phyloP scores from a whole-genome alignment of 2,329 filamentous ascomycete species.

The Davidsoniella virescens region DNA sequence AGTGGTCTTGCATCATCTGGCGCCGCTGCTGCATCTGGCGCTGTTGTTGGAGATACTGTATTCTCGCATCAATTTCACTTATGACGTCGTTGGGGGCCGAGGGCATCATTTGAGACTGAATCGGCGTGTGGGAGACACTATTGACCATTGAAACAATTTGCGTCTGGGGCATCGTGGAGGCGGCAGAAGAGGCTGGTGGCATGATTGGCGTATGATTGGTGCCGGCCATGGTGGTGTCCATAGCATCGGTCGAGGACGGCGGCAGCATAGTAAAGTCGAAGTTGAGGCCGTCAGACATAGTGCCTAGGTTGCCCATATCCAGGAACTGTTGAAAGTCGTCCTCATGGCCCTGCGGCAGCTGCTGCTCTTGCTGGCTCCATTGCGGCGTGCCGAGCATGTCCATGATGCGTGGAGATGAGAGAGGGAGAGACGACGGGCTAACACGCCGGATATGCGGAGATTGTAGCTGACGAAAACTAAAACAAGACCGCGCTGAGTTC shows the following conservation, averaged over 20 bases:
- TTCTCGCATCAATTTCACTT: conserved; percentile 46
- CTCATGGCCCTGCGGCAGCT: conserved; percentile 32
- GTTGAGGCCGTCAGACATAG: conserved; percentile 35
- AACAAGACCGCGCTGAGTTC: no score
- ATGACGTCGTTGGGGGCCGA: conserved; percentile 34
- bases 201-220: conserved; percentile 25
- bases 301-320: conserved; percentile 40
- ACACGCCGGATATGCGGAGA: no score
- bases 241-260: conserved; percentile 21
- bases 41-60: conserved; percentile 48
- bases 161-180: conserved; percentile 7
- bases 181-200: conserved; percentile 14
- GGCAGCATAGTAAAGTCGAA: conserved; percentile 36
- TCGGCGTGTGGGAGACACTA: conserved; percentile 27
- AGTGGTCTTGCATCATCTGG: conserved; percentile 40
- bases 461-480: no score
- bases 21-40: conserved; percentile 44
- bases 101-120: conserved; percentile 31
- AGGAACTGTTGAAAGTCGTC: conserved; percentile 51
- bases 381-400: conserved; percentile 13
- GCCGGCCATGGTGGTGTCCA: conserved; percentile 36
- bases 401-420: neutral
- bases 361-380: conserved; percentile 43
- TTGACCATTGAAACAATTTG: conserved; percentile 31
- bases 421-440: no score